phyloP scores from a whole-genome alignment of 2,329 filamentous ascomycete genomes.

The Leptographium lundbergii region DNA sequence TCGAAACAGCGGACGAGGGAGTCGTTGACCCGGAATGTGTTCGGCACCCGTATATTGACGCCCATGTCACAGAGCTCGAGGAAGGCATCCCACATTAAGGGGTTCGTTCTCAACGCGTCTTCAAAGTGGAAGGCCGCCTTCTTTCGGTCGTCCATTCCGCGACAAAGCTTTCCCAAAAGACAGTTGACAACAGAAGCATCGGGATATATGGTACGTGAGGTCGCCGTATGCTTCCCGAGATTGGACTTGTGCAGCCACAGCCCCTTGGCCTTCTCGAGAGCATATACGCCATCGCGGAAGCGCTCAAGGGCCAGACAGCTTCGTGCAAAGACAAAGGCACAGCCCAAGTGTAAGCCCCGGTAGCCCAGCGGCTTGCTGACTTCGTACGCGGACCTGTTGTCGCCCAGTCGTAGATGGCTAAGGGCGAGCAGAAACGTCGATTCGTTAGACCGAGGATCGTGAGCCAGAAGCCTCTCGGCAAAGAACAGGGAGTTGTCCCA shows the following conservation, averaged over 20 bases:
- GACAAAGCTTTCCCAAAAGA: constrained; percentile 76
- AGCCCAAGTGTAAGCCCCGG: constrained; percentile 67
- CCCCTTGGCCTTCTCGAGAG: constrained; percentile 69
- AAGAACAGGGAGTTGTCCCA: constrained; percentile 89
- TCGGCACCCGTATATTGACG: constrained; percentile 65
- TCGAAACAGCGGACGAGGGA: constrained; percentile 35
- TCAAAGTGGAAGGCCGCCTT: constrained; percentile 81
- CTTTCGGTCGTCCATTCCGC: constrained; percentile 67
- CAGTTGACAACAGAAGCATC: constrained; percentile 77
- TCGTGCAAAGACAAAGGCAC: constrained; percentile 84
- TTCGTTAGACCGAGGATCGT: constrained; percentile 71
- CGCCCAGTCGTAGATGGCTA: constrained; percentile 71
- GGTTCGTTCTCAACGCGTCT: constrained; percentile 77
- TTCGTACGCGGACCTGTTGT: constrained; percentile 78
- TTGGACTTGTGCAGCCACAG: constrained; percentile 64
- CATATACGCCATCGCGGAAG: constrained; percentile 68
- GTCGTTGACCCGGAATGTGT: constrained; percentile 70
- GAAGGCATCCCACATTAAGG: constrained; percentile 98
- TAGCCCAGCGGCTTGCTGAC: constrained; percentile 58
- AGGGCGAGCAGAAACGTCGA: constrained; percentile 72
- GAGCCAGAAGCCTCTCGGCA: constrained; percentile 71
- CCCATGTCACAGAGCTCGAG: constrained; percentile 78
- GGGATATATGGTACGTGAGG: constrained; percentile 58
- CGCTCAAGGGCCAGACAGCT: constrained; percentile 69
- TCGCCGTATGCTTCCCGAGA: constrained; percentile 75